A percentile compares a stretch with the other conserved stretches of the same genome.
These are phyloP conservation scores for Aspergillus carlsbadensis DNA, from an alignment of 495 filamentous ascomycete species.

Conservation along the genomic window DNA sequence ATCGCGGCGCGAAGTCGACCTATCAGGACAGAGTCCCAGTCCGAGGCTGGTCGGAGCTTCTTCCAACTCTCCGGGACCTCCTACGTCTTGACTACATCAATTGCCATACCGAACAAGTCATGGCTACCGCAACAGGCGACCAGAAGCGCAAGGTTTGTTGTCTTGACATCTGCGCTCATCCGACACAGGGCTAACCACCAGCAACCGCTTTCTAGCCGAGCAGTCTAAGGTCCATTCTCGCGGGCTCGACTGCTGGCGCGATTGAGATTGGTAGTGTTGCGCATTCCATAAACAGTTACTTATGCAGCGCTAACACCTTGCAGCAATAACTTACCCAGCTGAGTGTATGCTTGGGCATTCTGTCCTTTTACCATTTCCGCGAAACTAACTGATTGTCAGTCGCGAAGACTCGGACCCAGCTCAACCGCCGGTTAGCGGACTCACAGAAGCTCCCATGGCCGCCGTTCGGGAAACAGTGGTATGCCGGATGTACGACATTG, in stretches of 20 bases:
- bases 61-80: not conserved
- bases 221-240: slow-evolving; percentile 79
- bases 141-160: slow-evolving; percentile 44
- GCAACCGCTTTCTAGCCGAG: slow-evolving; percentile 58
- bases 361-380: not conserved
- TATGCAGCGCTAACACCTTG: not conserved
- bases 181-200: not conserved
- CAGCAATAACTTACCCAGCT: slow-evolving; percentile 95
- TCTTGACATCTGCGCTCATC: not conserved
- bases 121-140: slow-evolving; percentile 44
- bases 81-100: not conserved
- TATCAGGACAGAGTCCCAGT: not conserved
- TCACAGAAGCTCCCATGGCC: slow-evolving; percentile 93
- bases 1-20: not conserved
- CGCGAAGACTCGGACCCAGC: slow-evolving; percentile 92
- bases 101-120: slow-evolving; percentile 15
- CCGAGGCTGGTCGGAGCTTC: not conserved
- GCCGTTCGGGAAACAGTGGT: slow-evolving; percentile 92
- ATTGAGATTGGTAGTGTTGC: slow-evolving; percentile 77
- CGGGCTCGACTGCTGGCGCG: slow-evolving; percentile 86
- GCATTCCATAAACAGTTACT: not conserved
- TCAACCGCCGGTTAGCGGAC: slow-evolving; percentile 79
- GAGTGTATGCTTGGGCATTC: slow-evolving; percentile 62
- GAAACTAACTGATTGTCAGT: slow-evolving; percentile 47
- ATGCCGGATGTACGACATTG: slow-evolving; percentile 94